Base-by-base conservation (phyloP, 495 filamentous ascomycete species). In the Penicilliopsis zonata region DNA sequence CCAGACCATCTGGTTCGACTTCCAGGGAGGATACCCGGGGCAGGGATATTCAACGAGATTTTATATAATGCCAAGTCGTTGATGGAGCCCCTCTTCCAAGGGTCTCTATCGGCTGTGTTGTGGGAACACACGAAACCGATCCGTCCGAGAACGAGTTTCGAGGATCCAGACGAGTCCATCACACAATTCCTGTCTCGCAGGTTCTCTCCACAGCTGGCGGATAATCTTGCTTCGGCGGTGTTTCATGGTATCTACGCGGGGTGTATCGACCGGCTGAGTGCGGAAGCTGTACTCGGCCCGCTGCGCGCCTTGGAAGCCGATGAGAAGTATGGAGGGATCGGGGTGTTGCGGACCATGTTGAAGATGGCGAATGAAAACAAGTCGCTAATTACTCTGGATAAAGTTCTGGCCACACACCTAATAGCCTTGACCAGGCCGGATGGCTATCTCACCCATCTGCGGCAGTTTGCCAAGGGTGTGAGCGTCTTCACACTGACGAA, bases 161-260 rank as follows among this genome's bases (percentile, higher is more conserved):
- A 59, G 10, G 31, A 57, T 10, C n/a, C n/a, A n/a, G 85, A 95
- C 45, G 75, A 86, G 42, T 85, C 82, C 7, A 54, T 94, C 16
- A 79, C 72, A 4, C 61, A 69, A 1, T 94, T 82, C 46, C 58
- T 86, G 13, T 50, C 57, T 2, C 61, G 76, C 12, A 50, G 74
- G 9, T 54, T 80, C 18, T 65, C 70, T 19, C 51, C 61, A 7
- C 47, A 64, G 2, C 23, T 83, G 4, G 78, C 78, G 18, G 62
- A 94, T 23, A 93, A 93, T 41, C 15, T 95, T 2, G 49, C 78
- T 2, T 93, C 84, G 3, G 81, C 76, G 17, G 53, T 85, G n/a
- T 50, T 80, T 15, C 90, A 95, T 57, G 92, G 92, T 8, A 83
- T 96, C 12, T 92, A 87, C 44, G 92, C 86, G n/a, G 92, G 92